A percentile compares a stretch with the other conserved stretches of the same genome.
phyloP scores from a whole-genome alignment of 225 moss, liverwort and hornwort genomes.

The Lunularia cruciata region DNA sequence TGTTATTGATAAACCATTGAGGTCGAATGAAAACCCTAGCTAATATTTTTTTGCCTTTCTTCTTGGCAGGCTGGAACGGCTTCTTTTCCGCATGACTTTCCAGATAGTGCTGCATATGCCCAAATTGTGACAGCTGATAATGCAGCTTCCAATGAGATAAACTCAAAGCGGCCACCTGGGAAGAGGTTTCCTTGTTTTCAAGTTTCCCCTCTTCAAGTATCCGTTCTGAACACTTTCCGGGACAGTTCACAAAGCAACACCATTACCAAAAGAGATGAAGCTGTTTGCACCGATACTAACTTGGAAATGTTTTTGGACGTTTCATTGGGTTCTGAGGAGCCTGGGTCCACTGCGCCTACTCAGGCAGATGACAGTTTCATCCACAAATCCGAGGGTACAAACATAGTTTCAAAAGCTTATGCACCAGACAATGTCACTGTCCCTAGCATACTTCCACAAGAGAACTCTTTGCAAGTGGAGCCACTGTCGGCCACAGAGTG shows the following conservation, averaged over 20 bases:
- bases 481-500: neutral
- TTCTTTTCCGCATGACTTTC: conserved; percentile 84
- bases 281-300: too few species aligned
- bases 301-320: neutral
- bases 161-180: conserved; percentile 57
- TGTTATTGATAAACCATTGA: neutral
- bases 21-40: neutral
- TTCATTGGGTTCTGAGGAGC: neutral
- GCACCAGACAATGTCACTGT: too few species aligned
- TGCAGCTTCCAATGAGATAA: conserved; percentile 44
- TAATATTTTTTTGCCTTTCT: neutral
- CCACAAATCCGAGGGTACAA: neutral
- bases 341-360: neutral
- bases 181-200: conserved; percentile 51
- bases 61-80: conserved; percentile 66
- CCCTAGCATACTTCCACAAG: too few species aligned
- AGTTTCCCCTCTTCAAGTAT: conserved; percentile 37
- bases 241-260: neutral
- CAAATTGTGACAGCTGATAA: conserved; percentile 47
- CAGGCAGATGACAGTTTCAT: neutral
- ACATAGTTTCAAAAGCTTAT: too few species aligned
- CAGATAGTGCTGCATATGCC: conserved; percentile 73
- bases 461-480: neutral
- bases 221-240: conserved; percentile 17
- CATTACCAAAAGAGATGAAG: neutral